These are phyloP conservation scores for Russula vinacea DNA, from an alignment of 768 basidiomycete species.

Conservation along the genomic window DNA sequence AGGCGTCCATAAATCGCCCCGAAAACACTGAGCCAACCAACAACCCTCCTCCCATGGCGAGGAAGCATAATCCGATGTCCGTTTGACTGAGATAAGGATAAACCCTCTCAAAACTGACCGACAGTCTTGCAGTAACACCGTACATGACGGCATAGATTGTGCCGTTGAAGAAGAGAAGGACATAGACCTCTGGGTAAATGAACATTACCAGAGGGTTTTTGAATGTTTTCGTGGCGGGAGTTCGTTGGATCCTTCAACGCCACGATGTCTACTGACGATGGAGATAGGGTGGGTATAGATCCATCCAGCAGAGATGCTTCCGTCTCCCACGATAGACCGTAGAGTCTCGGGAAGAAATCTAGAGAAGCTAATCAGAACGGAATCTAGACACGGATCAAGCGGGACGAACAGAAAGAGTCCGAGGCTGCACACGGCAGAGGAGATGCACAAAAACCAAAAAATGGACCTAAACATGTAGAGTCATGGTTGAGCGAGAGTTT, in stretches of 20 bases:
- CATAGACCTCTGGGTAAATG: constrained; percentile 52
- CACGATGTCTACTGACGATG: constrained; percentile 31
- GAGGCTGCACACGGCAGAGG: constrained; percentile 37
- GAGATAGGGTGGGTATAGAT: constrained; percentile 38
- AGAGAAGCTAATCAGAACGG: constrained; percentile 10
- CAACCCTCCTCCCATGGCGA: constrained; percentile 73
- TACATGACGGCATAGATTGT: constrained; percentile 56
- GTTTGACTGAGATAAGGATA: constrained; percentile 63
- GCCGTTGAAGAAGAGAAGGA: constrained; percentile 53
- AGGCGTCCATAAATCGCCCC: constrained; percentile 63
- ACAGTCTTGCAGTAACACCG: constrained; percentile 56
- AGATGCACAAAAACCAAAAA: constrained; percentile 45
- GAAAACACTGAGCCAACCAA: constrained; percentile 54
- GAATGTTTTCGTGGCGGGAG: constrained; percentile 39
- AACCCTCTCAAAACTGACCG: constrained; percentile 53
- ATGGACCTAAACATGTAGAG: constrained; percentile 36
- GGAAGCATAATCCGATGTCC: constrained; percentile 71
- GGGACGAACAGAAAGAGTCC: constrained; percentile 38
- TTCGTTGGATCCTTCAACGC: background rate
- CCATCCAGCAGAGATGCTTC: constrained; percentile 38
- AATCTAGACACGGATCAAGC: background rate
- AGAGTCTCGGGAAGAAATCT: constrained; percentile 51
- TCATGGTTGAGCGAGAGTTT: background rate
- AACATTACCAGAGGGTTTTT: constrained; percentile 58
- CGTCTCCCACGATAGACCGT: constrained; percentile 44